These are phyloP conservation scores for Saccharomycopsis phalli DNA, from an alignment of 1,139 yeast species.

Conservation along the genomic window DNA sequence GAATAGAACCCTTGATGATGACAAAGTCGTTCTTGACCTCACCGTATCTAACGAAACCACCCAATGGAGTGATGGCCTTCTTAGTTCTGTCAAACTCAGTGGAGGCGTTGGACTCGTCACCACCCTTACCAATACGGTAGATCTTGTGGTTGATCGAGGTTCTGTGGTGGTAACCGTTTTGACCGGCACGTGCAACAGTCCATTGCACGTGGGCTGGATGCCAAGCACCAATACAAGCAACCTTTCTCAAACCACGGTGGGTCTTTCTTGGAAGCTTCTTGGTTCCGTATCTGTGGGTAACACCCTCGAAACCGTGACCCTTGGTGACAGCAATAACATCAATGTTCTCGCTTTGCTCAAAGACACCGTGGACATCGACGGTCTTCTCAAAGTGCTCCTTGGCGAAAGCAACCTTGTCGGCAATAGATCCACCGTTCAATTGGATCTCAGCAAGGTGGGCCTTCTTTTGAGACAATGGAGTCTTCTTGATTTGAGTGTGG, in stretches of 20 bases:
- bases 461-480: conserved; percentile 98
- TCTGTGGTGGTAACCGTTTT: conserved; percentile 99
- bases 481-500: conserved; percentile 99
- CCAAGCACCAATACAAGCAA: conserved; percentile 99
- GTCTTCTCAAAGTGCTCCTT: conserved; percentile 99
- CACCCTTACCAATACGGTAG: conserved; percentile 98
- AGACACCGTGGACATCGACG: conserved; percentile 88
- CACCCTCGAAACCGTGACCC: conserved; percentile 99
- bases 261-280: conserved; percentile 99
- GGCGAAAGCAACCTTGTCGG: conserved; percentile 99
- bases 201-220: conserved; percentile 99
- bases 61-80: conserved; percentile 99
- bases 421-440: conserved; percentile 97
- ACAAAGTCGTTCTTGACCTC: conserved; percentile 94
- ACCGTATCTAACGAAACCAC: conserved; percentile 99
- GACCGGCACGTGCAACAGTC: conserved; percentile 99
- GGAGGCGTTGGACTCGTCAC: conserved; percentile 88
- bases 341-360: conserved; percentile 97
- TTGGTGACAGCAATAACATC: conserved; percentile 99
- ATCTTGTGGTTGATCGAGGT: conserved; percentile 99
- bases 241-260: conserved; percentile 99
- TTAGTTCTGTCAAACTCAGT: conserved; percentile 99
- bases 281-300: conserved; percentile 99
- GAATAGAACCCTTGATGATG: conserved; percentile 96
- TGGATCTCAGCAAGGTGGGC: conserved; percentile 99